Base-by-base conservation (phyloP, 139 green algal species). In the Chlamydomonas sp. region DNA sequence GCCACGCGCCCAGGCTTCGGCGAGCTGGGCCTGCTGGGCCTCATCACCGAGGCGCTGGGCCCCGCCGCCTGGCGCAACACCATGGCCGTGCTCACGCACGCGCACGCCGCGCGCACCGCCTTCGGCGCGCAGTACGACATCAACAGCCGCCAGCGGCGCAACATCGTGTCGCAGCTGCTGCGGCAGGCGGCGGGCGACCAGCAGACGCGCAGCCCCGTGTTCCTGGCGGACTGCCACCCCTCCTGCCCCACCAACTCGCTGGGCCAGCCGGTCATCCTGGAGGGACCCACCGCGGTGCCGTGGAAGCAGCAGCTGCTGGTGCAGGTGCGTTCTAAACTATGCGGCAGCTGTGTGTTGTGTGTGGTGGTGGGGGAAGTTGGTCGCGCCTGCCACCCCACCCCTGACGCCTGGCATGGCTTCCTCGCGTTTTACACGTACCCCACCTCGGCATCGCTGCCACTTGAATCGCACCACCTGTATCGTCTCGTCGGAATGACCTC, bases 51-150 rank as follows among this genome's bases (percentile, higher is more conserved):
- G 80, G 82, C 67, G 14, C 79, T 95, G 77, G 92, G 92, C 31
- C 4, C 76, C n/a, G 85, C n/a, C 15, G 90, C 93, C 77, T 95
- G 93, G 93, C 90, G 86, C 18, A 85, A 93, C 83, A 92, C 91
- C 49, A 92, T 95, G 90, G 86, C 93, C 14, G 84, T 94, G 68
- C 90, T 95, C 62, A 95, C 91, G 18, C 93, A 95, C 79, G 90
- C 91, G 2, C 91, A 95, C 85, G 90, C 90, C 14, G 88, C 80
- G 61, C 83, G 89, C 60, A n/a, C 73, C 0, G 79, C 75, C 67
- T 85, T 91, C 76, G 87, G 88, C 20, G 71, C 63, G 31, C 68
- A 84, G 58, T 93, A 93, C 71, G 90, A 93, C 81, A 59, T 80
- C 59, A 90, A 89, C 77, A 88, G 71, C 80, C 85, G 88, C 18